Evolutionary conservation across 1,139 yeast genomes (phyloP), one percentile per base, ranked within the genome.

Genomic region (Pichia sp.): DNA sequence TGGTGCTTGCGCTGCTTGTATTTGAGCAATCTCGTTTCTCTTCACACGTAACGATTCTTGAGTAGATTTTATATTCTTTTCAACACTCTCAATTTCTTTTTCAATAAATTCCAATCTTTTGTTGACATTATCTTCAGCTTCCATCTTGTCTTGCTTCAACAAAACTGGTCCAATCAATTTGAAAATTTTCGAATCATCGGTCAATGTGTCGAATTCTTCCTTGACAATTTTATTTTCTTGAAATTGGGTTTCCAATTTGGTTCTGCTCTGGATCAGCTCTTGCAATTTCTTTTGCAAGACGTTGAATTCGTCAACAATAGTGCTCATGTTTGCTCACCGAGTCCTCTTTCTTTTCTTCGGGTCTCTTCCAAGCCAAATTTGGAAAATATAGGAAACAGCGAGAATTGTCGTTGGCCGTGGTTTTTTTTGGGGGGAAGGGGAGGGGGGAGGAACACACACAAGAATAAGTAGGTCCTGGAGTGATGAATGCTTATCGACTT

Each of bases 201-300:
- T 46, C 28, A 88, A 66, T 43, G 66, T 64, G 27, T 72, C 75
- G 57, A 92, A 85, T 64, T 92, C 97, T 36, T 77, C 80, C 56
- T 81, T 72, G n/a, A 92, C 98, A 44, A 92, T 88, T 59, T 81
- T 82, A 65, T 90, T 90, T 64, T 92, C 98, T 64, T 92, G 97
- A 55, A 66, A 75, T 61, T 84, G 94, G 1, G 92, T 82, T 58
- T 84, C 94, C 38, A 84, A 67, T 56, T 77, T 74, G 44, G 84
- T 85, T 59, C 94, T 75, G 6, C 83, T 75, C 4, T 72, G 64
- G 39, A 81, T 68, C 33, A 78, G 65, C 43, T 77, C 82, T 8
- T 59, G 52, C n/a, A 71, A 57, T 27, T 64, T 68, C 27, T 61
- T 59, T 50, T 73, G 78, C 4, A 67, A 52, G 35, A 55, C 49